A percentile compares a stretch with the other conserved stretches of the same genome.
Conservation (phyloP, 1,284 basidiomycete genomes). For the Boletellus deceptivus region DNA sequence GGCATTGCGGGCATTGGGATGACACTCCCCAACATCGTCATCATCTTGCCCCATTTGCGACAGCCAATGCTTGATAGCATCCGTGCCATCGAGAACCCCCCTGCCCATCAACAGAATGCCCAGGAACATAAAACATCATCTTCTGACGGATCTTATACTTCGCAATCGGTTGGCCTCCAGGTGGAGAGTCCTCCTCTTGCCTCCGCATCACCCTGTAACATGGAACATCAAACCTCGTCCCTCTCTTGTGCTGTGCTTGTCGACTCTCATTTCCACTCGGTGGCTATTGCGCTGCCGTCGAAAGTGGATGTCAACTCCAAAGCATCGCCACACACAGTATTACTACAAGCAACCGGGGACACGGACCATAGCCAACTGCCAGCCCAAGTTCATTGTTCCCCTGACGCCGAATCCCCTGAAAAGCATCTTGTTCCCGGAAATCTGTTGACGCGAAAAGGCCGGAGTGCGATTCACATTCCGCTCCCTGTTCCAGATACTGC, state of each 20-base stretch:
- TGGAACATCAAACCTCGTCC: background rate
- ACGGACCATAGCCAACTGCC: background rate
- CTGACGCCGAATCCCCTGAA: background rate
- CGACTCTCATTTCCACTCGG: background rate
- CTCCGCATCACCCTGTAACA: background rate
- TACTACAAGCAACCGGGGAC: background rate
- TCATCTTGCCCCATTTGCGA: constrained; percentile 26
- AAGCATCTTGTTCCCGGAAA: background rate
- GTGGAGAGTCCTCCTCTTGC: background rate
- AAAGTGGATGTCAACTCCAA: constrained; percentile 1
- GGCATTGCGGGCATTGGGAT: constrained; percentile 28
- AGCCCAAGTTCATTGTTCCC: background rate
- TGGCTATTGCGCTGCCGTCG: background rate
- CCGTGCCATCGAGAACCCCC: background rate
- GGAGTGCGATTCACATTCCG: constrained; percentile 6
- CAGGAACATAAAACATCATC: background rate
- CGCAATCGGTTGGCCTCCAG: background rate
- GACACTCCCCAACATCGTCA: constrained; percentile 27
- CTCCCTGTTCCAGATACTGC: constrained; percentile 19
- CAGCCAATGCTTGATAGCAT: constrained; percentile 20
- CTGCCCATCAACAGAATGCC: background rate
- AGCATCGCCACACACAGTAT: background rate
- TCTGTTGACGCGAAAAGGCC: constrained; percentile 4
- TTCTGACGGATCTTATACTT: background rate
- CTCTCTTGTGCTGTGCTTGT: background rate